These are phyloP conservation scores for Wickerhamiella musiphila DNA, from an alignment of 805 yeast species.

Conservation along the genomic window DNA sequence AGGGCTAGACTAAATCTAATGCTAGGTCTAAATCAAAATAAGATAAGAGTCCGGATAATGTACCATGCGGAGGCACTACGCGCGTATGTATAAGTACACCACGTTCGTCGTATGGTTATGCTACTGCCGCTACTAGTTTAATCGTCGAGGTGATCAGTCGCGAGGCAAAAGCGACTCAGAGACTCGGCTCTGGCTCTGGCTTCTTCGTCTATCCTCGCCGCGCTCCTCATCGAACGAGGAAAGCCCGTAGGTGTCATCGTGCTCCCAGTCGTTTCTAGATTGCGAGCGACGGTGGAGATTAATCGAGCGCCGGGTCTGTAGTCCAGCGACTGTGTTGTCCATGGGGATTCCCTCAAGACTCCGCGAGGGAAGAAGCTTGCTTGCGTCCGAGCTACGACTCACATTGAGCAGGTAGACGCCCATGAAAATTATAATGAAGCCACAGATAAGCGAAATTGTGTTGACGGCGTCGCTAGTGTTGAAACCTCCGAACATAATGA, in stretches of 20 bases:
- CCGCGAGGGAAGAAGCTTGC: conserved; percentile 27
- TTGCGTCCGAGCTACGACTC: conserved; percentile 33
- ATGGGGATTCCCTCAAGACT: conserved; percentile 57
- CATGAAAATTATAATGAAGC: conserved; percentile 70
- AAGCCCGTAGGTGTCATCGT: conserved; percentile 3
- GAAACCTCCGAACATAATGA: conserved; percentile 72
- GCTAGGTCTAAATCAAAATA: no score
- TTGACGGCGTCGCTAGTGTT: conserved; percentile 68
- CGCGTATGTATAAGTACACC: no score
- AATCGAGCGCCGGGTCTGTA: conserved; percentile 61
- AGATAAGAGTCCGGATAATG: no score
- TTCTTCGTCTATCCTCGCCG: neutral
- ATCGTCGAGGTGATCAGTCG: no score
- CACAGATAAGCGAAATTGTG: conserved; percentile 64
- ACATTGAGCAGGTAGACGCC: conserved; percentile 76
- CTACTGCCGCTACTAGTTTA: neutral
- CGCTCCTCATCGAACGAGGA: conserved; percentile 1
- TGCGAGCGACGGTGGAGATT: conserved; percentile 32
- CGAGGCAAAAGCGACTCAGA: conserved; percentile 1
- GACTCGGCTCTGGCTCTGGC: conserved; percentile 1
- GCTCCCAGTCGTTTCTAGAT: conserved; percentile 3
- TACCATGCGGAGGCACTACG: no score
- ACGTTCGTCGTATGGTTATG: no score
- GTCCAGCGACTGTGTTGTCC: conserved; percentile 68
- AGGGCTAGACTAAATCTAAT: no score